Base-by-base conservation (phyloP, 306 rosid species). In the Vigna reflexopilosa region DNA sequence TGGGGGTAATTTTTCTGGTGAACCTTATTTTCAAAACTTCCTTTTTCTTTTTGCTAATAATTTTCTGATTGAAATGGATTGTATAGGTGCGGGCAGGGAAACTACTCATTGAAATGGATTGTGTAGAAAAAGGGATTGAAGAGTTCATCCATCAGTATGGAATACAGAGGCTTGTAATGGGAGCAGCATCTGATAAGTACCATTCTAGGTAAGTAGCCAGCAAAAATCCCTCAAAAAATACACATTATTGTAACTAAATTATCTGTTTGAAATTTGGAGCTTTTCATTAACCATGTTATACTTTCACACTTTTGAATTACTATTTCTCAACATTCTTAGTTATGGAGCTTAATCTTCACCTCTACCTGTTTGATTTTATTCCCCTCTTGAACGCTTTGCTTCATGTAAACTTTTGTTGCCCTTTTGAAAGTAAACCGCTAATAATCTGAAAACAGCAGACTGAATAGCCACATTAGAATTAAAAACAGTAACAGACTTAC, bases 181-280 rank as follows among this genome's bases (percentile, higher is more conserved):
- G 98, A 82, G 98, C 97, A 73, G 96, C 98, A 30, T 87, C 87
- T 67, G 90, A 95, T 86, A 95, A 81, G 81, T 73, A 73, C 83
- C 74, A 87, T 81, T 89, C 93, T 61, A 89, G 87, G 98, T 92
- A 79, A 66, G 73, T 82, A 67, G 54, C 78, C 12, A 63, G 16
- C 19, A 40, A 54, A 26, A 44, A 47, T 20, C 17, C 34, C 20
- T 36, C 17, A 11, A 0, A 0, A 40, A 40, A 11, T 9, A 64
- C 26, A 47, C 13, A 20, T 70, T 70, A 57, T 58, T 61, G 67
- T 20, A 36, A 36, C 42, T 51, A 52, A 32, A 50, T 17, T 5
- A 30, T 17, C 42, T 38, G 0, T 38, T 38, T 1, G 40, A 2
- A n/a, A n/a, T 38, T 28, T 28, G 42, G 66, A 28, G 19, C 42